These are phyloP conservation scores for Tothia fuscella DNA, from an alignment of 2,329 filamentous ascomycete genomes.

Conservation along the genomic window DNA sequence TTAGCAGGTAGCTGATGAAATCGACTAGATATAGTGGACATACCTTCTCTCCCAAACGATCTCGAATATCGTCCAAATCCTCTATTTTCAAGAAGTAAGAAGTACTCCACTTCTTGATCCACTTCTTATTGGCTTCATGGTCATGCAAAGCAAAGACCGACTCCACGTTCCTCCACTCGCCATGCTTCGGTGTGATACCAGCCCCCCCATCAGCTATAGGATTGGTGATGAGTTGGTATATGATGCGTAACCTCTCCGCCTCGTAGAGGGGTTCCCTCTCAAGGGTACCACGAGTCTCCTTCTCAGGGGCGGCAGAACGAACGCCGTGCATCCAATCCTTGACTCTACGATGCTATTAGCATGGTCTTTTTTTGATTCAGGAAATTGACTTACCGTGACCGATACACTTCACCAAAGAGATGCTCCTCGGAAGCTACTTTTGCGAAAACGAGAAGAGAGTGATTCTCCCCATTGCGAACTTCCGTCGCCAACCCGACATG, in stretches of 20 bases:
- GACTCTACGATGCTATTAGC: slow-evolving; percentile 40
- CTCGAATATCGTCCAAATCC: slow-evolving; percentile 38
- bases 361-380: slow-evolving; percentile 6
- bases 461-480: slow-evolving; percentile 66
- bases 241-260: slow-evolving; percentile 75
- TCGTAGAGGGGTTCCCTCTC: slow-evolving; percentile 68
- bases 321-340: slow-evolving; percentile 92
- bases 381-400: slow-evolving; percentile 46
- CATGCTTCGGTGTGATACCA: slow-evolving; percentile 38
- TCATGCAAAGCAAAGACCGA: slow-evolving; percentile 39
- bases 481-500: slow-evolving; percentile 75
- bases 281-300: slow-evolving; percentile 57
- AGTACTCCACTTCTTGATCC: slow-evolving; percentile 40
- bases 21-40: neutral
- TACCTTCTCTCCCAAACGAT: slow-evolving; percentile 38
- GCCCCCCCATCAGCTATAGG: slow-evolving; percentile 35
- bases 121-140: slow-evolving; percentile 39
- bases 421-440: slow-evolving; percentile 65
- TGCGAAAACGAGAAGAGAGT: slow-evolving; percentile 71
- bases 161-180: slow-evolving; percentile 38
- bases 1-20: slow-evolving; percentile 3
- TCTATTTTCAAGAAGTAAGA: slow-evolving; percentile 34
- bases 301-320: slow-evolving; percentile 61
- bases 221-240: slow-evolving; percentile 61
- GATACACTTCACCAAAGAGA: slow-evolving; percentile 69